Base-by-base conservation (phyloP, 768 basidiomycete genomes). In the Lactarius sanguifluus region DNA sequence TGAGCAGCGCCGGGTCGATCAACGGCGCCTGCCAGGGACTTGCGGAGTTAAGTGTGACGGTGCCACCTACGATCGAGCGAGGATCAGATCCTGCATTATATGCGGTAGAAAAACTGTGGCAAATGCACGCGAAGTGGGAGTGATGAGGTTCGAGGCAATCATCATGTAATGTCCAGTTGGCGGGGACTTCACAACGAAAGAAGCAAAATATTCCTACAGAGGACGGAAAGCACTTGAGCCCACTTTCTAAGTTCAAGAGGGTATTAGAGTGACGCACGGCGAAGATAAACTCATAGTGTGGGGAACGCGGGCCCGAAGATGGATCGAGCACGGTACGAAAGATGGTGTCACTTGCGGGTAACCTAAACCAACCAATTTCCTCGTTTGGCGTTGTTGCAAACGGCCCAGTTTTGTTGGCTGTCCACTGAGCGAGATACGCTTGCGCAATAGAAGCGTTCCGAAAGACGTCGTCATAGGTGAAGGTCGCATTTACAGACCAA, bases 231-330 rank as follows among this genome's bases (percentile, higher is more conserved):
- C 7, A 25, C 36, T 32, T 45, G 25, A 18, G 50, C 45, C 32
- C 25, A 25, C 36, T 55, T 43, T 20, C n/a, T 3, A 38, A 38
- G 34, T 15, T n/a, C 7, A 25, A 23, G 23, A 30, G n/a, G 23
- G 30, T 40, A 32, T n/a, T 25, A n/a, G 32, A 12, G n/a, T 47
- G 23, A 32, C 47, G 32, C 16, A 59, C 59, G 32, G n/a, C 59
- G 41, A 61, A 50, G 36, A 64, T 38, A 3, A 73, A 40, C 64
- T 76, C 74, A 32, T 64, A 67, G 60, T 75, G 76, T 36, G 74
- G 69, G 0, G 73, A 52, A 40, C 57, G 52, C 20, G 66, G 63
- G 1, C 75, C 75, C 3, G 74, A 68, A 8, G 73, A 64, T 8
- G 73, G 73, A 62, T 77, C 75, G 2, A 38, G 54, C 32, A 69